Conservation (phyloP, 306 rosid species). For the Cucumis sativus region DNA sequence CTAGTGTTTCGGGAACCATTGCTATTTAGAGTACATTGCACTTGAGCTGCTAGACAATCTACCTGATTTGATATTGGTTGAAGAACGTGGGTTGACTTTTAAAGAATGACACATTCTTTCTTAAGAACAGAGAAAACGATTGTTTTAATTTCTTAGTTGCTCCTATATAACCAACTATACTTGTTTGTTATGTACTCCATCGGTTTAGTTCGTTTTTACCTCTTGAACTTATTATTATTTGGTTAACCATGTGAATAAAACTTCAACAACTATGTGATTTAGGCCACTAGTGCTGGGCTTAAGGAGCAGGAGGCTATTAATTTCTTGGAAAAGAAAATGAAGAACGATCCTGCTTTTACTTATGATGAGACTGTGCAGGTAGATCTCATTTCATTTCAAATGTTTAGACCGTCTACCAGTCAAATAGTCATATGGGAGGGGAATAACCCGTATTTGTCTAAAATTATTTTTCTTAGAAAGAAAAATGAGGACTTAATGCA, state of each 20-base stretch:
- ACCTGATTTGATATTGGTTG: neutral
- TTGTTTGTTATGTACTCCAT: neutral
- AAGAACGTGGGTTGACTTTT: neutral
- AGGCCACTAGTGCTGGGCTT: slow-evolving; percentile 98
- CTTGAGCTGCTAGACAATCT: neutral
- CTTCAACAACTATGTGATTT: neutral
- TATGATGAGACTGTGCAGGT: slow-evolving; percentile 98
- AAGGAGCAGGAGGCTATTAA: slow-evolving; percentile 98
- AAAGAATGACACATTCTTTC: neutral
- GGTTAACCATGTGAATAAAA: neutral
- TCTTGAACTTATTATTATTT: neutral
- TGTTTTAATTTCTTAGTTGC: neutral
- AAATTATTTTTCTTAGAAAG: neutral
- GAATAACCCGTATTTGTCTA: neutral
- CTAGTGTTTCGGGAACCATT: neutral
- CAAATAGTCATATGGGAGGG: neutral
- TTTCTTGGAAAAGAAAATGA: slow-evolving; percentile 99
- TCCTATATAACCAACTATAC: neutral
- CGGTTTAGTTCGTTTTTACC: neutral
- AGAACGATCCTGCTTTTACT: slow-evolving; percentile 85
- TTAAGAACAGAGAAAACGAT: neutral
- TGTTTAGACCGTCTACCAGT: neutral
- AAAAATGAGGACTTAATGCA: neutral
- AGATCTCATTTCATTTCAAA: slow-evolving; percentile 4
- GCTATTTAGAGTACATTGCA: neutral